Conservation (phyloP, 108 stramenopile genomes). For the Nitzschia putrida region DNA sequence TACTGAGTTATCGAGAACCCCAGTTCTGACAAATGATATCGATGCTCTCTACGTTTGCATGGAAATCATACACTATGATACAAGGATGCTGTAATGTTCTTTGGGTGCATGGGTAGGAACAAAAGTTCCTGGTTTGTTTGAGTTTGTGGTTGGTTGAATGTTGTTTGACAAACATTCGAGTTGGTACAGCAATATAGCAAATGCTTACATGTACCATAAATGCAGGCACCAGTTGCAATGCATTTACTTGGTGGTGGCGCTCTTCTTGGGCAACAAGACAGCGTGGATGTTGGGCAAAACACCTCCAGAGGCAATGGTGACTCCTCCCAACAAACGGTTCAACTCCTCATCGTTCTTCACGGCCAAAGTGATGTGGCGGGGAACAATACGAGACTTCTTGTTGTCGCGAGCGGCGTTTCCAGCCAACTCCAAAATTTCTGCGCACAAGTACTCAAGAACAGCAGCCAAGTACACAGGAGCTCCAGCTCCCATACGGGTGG, state of each 20-base stretch:
- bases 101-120: constrained; percentile 23
- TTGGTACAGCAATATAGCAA: too few species aligned
- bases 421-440: constrained; percentile 94
- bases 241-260: constrained; percentile 52
- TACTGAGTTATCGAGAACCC: too few species aligned
- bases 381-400: constrained; percentile 94
- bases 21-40: too few species aligned
- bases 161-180: too few species aligned
- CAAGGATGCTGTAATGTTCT: not conserved
- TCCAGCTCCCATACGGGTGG: constrained; percentile 92
- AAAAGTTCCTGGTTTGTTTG: constrained; percentile 30
- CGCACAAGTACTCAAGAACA: constrained; percentile 93
- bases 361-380: constrained; percentile 94
- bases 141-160: not conserved
- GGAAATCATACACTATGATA: too few species aligned
- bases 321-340: constrained; percentile 89
- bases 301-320: constrained; percentile 96
- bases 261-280: constrained; percentile 91
- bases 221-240: constrained; percentile 53
- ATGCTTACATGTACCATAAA: too few species aligned
- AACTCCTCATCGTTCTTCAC: constrained; percentile 94
- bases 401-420: constrained; percentile 97
- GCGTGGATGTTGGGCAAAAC: constrained; percentile 97
- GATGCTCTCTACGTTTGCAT: too few species aligned
- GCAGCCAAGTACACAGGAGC: constrained; percentile 97